Percentiles rank a stretch among this genome's conserved stretches.
Conservation (phyloP, 331 rosid species). For the Ulmus americana region DNA sequence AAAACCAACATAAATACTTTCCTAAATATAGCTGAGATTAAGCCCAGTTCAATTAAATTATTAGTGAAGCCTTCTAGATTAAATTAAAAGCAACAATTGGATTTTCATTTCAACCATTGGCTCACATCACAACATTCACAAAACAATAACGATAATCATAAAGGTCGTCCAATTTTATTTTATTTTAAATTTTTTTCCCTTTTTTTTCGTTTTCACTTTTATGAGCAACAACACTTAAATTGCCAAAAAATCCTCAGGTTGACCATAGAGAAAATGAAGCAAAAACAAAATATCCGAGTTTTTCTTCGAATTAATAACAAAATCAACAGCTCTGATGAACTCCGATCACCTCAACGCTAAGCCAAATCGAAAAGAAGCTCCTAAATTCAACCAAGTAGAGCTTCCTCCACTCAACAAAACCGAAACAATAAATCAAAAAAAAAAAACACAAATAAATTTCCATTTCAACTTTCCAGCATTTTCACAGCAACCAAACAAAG, state of each 20-base stretch:
- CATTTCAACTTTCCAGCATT: conserved; percentile 6
- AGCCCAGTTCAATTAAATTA: too few species aligned
- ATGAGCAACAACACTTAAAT: background rate
- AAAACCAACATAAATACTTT: too few species aligned
- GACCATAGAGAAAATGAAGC: background rate
- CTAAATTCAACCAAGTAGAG: background rate
- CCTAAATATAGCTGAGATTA: too few species aligned
- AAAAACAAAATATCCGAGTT: background rate
- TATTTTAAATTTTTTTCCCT: too few species aligned
- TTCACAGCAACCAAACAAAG: conserved; percentile 10
- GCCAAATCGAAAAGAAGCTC: background rate
- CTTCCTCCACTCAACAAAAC: background rate
- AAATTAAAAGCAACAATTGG: too few species aligned
- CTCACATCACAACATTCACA: too few species aligned
- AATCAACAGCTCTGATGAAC: background rate
- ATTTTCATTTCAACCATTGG: too few species aligned
- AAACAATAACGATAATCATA: too few species aligned
- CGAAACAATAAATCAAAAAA: background rate
- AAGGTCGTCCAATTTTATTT: too few species aligned
- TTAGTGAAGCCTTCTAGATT: too few species aligned
- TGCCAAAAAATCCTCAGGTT: background rate
- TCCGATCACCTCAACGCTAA: background rate
- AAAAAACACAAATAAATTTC: background rate
- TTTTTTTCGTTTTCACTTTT: background rate
- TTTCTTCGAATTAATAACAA: background rate